Base-by-base conservation (phyloP, 106 monocot species). In the Dendrobium huoshanense region DNA sequence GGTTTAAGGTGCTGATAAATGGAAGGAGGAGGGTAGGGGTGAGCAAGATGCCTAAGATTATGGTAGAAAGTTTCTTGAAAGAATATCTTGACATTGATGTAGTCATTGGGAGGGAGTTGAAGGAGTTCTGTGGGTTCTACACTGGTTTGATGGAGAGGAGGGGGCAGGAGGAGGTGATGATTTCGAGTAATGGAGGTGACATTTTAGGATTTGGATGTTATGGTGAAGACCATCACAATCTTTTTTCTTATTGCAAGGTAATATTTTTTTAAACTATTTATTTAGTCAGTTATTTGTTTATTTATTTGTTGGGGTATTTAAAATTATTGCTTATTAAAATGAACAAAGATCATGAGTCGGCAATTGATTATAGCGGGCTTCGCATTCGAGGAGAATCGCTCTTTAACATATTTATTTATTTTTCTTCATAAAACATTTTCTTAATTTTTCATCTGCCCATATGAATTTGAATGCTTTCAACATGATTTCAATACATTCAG, bases 31-130 rank as follows among this genome's bases (percentile, higher is more conserved):
- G 83, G 80, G 86, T 95, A 25, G 86, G 89, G 48, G 79, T 88
- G 31, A 95, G 79, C 59, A 6, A 40, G 13, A 86, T 92, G 91
- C 95, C 95, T 4, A 87, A 72, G 65, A 88, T 86, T 17, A 95
- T 95, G 95, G 92, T 95, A 74, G 89, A 95, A 72, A 55, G 76
- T 11, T 92, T 93, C 59, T 43, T 93, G 78, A 89, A 82, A 78
- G 91, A 92, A 70, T 91, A 89, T 64, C 31, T 95, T 84, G 88
- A 80, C 45, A 88, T 89, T 64, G 93, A 95, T 78, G 86, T 83
- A 79, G 95, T 95, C 41, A 55, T 93, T 59, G 92, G 89, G 80
- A 86, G 86, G 77, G 91, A 91, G 88, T 29, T 95, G 83, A 89
- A 84, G 80, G 89, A 80, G 79, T 75, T 92, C 29, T 49, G 64